A percentile compares a stretch with the other conserved stretches of the same genome.
Evolutionary conservation across 768 basidiomycete genomes (phyloP).

Genomic region (Tulasnella sp.): DNA sequence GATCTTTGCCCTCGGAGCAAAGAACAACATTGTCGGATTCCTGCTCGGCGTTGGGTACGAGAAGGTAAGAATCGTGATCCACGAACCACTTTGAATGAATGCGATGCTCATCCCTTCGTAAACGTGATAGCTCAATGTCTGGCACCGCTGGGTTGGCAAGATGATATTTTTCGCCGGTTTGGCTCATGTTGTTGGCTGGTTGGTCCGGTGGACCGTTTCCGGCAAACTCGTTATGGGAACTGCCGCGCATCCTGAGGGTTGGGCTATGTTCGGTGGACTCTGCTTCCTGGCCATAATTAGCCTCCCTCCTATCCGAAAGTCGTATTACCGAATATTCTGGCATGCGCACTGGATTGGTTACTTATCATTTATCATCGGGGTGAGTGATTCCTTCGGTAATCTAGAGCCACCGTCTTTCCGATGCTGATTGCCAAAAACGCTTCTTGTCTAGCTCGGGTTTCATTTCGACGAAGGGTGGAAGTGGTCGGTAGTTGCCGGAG

Average conservation of each 20-base stretch:
- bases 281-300: slow-evolving; percentile 59
- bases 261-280: slow-evolving; percentile 44
- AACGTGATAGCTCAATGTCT: slow-evolving; percentile 51
- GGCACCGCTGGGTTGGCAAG: slow-evolving; percentile 63
- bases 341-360: slow-evolving; percentile 52
- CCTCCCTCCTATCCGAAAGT: slow-evolving; percentile 46
- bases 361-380: slow-evolving; percentile 47
- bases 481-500: slow-evolving; percentile 46
- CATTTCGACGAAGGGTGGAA: slow-evolving; percentile 48
- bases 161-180: slow-evolving; percentile 51
- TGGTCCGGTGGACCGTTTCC: slow-evolving; percentile 36
- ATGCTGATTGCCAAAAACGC: neutral
- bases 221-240: slow-evolving; percentile 34
- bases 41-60: slow-evolving; percentile 20
- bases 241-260: slow-evolving; percentile 29
- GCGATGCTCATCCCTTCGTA: neutral
- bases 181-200: slow-evolving; percentile 49
- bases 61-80: slow-evolving; percentile 1
- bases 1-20: slow-evolving; percentile 14
- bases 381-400: slow-evolving; percentile 30
- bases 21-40: slow-evolving; percentile 21
- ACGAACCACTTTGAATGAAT: neutral
- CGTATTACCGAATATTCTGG: slow-evolving; percentile 59
- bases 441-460: slow-evolving; percentile 22
- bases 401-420: slow-evolving; percentile 11